Conservation (phyloP, 202 grass and related monocot genomes). For the Zoysia matrella region DNA sequence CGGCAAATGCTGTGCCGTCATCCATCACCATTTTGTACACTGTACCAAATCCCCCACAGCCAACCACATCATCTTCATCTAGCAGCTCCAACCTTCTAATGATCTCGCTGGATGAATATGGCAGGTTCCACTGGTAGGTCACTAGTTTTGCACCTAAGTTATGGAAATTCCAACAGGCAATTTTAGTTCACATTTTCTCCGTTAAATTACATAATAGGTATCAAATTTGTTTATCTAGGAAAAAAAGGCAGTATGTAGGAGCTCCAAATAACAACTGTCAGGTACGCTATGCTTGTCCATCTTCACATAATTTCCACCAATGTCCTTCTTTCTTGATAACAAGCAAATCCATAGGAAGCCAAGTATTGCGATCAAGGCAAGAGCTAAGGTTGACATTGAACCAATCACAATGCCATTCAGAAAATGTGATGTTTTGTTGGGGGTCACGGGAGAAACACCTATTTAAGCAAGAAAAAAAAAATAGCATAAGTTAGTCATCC, state of each 20-base stretch:
- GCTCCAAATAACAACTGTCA: slow-evolving; percentile 46
- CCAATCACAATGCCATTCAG: slow-evolving; percentile 92
- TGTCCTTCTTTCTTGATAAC: slow-evolving; percentile 77
- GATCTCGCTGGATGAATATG: slow-evolving; percentile 88
- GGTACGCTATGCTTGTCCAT: slow-evolving; percentile 71
- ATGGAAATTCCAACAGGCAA: neutral
- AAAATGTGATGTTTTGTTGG: slow-evolving; percentile 76
- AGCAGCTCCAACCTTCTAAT: slow-evolving; percentile 84
- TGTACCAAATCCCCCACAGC: slow-evolving; percentile 84
- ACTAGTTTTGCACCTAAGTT: slow-evolving; percentile 82
- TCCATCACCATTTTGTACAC: slow-evolving; percentile 98
- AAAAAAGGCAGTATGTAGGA: neutral
- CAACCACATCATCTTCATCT: slow-evolving; percentile 83
- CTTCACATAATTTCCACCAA: slow-evolving; percentile 72
- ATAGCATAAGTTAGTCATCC: neutral
- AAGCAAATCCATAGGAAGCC: slow-evolving; percentile 94
- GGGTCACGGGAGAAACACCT: slow-evolving; percentile 71
- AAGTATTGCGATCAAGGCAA: slow-evolving; percentile 72
- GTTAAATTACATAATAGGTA: too few relatives aligned
- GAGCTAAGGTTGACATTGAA: slow-evolving; percentile 88
- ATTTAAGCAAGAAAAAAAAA: slow-evolving; percentile 14
- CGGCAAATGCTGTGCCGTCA: slow-evolving; percentile 70
- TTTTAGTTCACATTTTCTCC: slow-evolving; percentile 3
- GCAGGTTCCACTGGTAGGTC: slow-evolving; percentile 91
- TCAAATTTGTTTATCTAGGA: neutral